These are phyloP conservation scores for Rhodomyrtus tomentosa DNA, from an alignment of 345 rosid genomes.

Conservation along the genomic window DNA sequence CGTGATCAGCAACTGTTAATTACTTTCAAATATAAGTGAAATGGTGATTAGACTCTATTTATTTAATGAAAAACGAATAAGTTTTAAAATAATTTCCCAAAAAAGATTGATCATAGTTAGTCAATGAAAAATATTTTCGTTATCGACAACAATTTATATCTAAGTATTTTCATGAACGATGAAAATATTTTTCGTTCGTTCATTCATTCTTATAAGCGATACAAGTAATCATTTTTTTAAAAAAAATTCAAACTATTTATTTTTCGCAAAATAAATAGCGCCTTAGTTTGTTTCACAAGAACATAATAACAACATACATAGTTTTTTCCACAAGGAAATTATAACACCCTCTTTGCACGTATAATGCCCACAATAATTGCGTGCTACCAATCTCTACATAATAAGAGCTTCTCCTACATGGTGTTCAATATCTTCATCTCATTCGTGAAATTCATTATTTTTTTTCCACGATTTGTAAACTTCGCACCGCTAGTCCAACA, in stretches of 20 bases:
- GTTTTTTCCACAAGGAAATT: no score
- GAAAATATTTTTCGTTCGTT: background rate
- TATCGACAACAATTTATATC: background rate
- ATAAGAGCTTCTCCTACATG: background rate
- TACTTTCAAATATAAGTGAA: background rate
- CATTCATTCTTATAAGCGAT: background rate
- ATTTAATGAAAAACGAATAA: accelerated
- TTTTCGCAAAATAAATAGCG: background rate
- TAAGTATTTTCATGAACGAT: background rate
- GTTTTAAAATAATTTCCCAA: background rate
- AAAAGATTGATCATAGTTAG: background rate
- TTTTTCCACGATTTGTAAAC: background rate
- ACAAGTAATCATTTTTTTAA: accelerated
- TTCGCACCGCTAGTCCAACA: background rate
- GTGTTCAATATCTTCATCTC: background rate
- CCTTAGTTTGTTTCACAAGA: background rate
- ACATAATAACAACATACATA: background rate
- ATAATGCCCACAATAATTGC: background rate
- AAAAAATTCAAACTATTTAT: background rate
- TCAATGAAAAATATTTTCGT: background rate
- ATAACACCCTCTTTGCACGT: background rate
- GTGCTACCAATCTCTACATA: background rate
- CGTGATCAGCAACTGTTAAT: background rate
- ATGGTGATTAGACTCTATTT: background rate
- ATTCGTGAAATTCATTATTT: background rate